Conservation (phyloP, 179 eudicot species). For the Heliamphora pulchella region DNA sequence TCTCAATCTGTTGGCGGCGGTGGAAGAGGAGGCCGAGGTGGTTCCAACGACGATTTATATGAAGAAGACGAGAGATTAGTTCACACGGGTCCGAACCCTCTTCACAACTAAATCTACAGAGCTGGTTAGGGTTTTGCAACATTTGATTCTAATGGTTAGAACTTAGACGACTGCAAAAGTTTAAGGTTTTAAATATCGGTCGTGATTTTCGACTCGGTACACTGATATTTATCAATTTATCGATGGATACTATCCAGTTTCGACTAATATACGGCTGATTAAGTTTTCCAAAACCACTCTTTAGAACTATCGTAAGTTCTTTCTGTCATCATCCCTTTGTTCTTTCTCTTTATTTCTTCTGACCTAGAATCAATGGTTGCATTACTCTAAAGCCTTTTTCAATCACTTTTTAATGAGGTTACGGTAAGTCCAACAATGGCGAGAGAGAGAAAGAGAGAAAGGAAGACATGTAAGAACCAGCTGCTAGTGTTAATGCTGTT, state of each 20-base stretch:
- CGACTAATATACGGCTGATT: not conserved
- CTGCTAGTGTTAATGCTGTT: constrained; percentile 7
- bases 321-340: constrained; percentile 16
- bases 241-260: too few species aligned
- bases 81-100: constrained; percentile 67
- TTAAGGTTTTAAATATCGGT: too few species aligned
- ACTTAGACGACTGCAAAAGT: not conserved
- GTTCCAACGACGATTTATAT: constrained; percentile 7
- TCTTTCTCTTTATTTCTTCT: constrained; percentile 14
- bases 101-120: constrained; percentile 38
- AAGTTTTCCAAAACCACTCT: not conserved
- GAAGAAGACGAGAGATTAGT: constrained; percentile 44
- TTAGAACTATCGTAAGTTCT: too few species aligned
- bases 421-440: constrained; percentile 3
- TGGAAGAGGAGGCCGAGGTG: too few species aligned
- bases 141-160: constrained; percentile 21
- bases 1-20: not conserved
- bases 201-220: too few species aligned
- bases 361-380: constrained; percentile 33
- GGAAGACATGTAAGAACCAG: not conserved
- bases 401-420: constrained; percentile 19
- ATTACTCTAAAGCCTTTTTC: constrained; percentile 20
- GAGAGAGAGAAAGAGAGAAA: constrained; percentile 1
- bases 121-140: not conserved
- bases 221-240: too few species aligned